Base-by-base conservation (phyloP, 257 asterid genomes). In the Verbena officinalis region DNA sequence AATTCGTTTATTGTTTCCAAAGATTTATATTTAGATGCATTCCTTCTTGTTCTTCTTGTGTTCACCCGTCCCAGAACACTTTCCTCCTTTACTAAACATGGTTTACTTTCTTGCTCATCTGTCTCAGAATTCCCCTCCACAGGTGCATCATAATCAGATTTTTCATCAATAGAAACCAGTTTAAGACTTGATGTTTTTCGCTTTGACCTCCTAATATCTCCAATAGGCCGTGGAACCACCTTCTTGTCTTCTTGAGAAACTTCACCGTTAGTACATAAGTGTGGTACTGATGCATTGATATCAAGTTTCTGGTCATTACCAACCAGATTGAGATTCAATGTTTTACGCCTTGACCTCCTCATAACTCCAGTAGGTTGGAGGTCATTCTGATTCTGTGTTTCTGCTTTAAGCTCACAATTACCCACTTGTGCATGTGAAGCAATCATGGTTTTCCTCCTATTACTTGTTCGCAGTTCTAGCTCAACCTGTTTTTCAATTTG, bases 21-120 rank as follows among this genome's bases (percentile, higher is more conserved):
- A 50, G 78, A 50, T 53, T 65, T 67, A 31, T 60, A 16, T 5
- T 66, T 46, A 33, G 74, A 55, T 68, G 76, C 75, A 39, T 54
- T 77, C 75, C 80, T 71, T 75, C 78, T 74, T 36, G 87, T 68
- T 74, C 79, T 56, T 73, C 82, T 72, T 17, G 64, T 49, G n/a
- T 64, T 68, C 51, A 49, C 71, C 43, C 39, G 67, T 53, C 71
- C 43, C 39, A 64, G 27, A 24, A 39, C 70, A 22, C 60, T 36
- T 34, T 62, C 49, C 46, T 46, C 67, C 65, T 59, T 69, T 7
- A 17, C 45, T 7, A 34, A 58, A 70, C 56, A 48, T 4, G 73
- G 70, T 42, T 69, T 58, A 51, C 53, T 61, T 6, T 14, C 4
- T 16, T 19, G 72, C 39, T 73, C 49, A 34, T 43, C 59, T 36